Base-by-base conservation (phyloP, 768 basidiomycete species). In the Pleurotus djamor region DNA sequence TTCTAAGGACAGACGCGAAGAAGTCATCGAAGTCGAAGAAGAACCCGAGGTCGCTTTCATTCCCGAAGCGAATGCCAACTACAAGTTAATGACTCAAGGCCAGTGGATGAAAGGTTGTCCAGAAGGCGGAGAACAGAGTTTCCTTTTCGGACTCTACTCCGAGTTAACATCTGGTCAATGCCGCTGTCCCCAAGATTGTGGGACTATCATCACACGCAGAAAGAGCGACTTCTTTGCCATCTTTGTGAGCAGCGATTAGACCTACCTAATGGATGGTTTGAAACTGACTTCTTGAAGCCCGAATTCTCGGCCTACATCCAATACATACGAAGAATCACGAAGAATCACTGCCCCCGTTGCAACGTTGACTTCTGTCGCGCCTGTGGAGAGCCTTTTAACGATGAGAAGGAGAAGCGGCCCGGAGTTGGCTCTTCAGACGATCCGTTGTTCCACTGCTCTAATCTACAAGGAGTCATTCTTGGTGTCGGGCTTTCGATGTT, bases 21-120 rank as follows among this genome's bases (percentile, higher is more conserved):
- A 92, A 71, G 90, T 96, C 38, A 92, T 96, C 49, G 94, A 97
- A 74, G 85, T 95, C 0, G 89, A 95, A 67, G 94, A 95, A 72
- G 82, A 87, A 51, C 81, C 87, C 5, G 88, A 90, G 69, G 69
- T 75, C 10, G 74, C 74, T 14, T 61, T 69, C 43, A 68, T 91
- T 35, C 70, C 76, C 14, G 76, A 70, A 58, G 63, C 68, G 6
- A 72, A 71, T 43, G 81, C 84, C 58, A 72, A 72, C 14, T 78
- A 86, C 35, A 83, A 83, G 63, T 74, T 95, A 43, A 86, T 96
- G 83, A 87, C 87, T 17, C 91, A 92, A 71, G 92, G 92, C 32
- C 88, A 95, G 68, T 97, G 94, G 94, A 97, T 97, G 95, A 92
- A 91, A 69, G 95, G 95, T 16, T 97, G 95, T 72, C 94, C 95